Evolutionary conservation across 768 basidiomycete species (phyloP).

Genomic region (Melanogaster broomeanus): DNA sequence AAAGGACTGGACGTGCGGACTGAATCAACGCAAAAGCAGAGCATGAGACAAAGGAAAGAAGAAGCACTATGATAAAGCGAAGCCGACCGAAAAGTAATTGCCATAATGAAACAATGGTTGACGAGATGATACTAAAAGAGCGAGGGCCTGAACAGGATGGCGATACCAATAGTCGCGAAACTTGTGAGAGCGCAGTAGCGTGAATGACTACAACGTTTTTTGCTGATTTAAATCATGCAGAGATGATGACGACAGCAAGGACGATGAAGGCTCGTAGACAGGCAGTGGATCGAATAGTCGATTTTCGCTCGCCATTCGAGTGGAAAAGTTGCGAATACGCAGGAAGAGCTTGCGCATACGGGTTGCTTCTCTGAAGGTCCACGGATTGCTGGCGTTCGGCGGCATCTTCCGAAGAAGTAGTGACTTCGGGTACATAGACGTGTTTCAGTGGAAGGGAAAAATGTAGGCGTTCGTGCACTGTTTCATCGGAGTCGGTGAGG

Average conservation of each 20-base stretch:
- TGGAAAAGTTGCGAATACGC: slow-evolving; percentile 81
- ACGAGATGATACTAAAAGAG: neutral
- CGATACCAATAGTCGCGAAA: neutral
- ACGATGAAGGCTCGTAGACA: slow-evolving; percentile 50
- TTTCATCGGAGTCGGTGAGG: slow-evolving; percentile 35
- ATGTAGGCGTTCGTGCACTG: slow-evolving; percentile 25
- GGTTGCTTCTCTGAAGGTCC: slow-evolving; percentile 14
- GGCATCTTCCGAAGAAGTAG: neutral
- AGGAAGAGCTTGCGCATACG: slow-evolving; percentile 47
- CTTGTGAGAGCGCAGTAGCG: neutral
- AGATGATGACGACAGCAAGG: slow-evolving; percentile 3
- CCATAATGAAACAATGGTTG: neutral
- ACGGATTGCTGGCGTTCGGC: slow-evolving; percentile 1
- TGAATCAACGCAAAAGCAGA: slow-evolving; percentile 11
- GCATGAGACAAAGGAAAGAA: neutral
- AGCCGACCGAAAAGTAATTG: neutral
- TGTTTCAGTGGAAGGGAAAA: slow-evolving; percentile 54
- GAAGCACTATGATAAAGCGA: neutral
- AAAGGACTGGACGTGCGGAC: slow-evolving; percentile 9
- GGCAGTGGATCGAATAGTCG: slow-evolving; percentile 68
- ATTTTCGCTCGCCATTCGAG: slow-evolving; percentile 71
- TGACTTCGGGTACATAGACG: slow-evolving; percentile 40
- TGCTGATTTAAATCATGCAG: slow-evolving; percentile 3
- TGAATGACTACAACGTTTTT: slow-evolving; percentile 4
- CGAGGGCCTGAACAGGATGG: neutral